Evolutionary conservation across 257 asterid species (phyloP), one percentile per base, ranked within the genome.

Genomic region (Mentha longifolia): DNA sequence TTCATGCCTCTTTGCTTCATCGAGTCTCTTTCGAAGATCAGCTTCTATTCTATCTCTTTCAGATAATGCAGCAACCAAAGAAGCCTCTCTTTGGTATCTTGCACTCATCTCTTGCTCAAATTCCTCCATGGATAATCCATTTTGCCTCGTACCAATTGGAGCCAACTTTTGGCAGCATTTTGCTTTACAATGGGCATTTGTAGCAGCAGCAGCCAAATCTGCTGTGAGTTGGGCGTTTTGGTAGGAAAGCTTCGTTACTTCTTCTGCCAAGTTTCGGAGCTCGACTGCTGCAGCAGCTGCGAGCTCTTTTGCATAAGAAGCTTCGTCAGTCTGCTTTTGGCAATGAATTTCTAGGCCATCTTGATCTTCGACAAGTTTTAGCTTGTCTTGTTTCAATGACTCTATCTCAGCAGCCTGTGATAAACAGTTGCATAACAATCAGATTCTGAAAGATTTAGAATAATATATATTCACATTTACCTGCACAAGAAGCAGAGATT

Each of bases 251-350:
- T 86, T 88, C 3, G 91, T 86, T 54, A 88, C 93, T 83, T 90
- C 95, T 77, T 82, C 93, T 33, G 95, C 97, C 76, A 90, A 78
- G 82, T 84, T 88, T 33, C 86, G 88, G 51, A 90, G 97, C 83
- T 90, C 97, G 49, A 83, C 90, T 74, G 95, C 97, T 31, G 97
- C 97, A 10, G 92, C 95, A 19, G 91, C 82, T 7, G 97, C 97
- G 19, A 90, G 85, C 76, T 90, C 94, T 78, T 85, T 90, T 12
- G 97, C 97, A 64, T 90, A 88, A 16, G 83, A 81, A 73, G 94
- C 89, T 83, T 90, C 97, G 60, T 85, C 90, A 4, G 84, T 75
- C 62, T 88, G 86, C 71, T 90, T 79, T 79, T 76, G 82, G 76
- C 78, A 71, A 66, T 82, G 87, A 72, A 83, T 79, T 84, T 88